Evolutionary conservation across 2,329 filamentous ascomycete genomes (phyloP).

Genomic region (Aspergillus eucalypticola): DNA sequence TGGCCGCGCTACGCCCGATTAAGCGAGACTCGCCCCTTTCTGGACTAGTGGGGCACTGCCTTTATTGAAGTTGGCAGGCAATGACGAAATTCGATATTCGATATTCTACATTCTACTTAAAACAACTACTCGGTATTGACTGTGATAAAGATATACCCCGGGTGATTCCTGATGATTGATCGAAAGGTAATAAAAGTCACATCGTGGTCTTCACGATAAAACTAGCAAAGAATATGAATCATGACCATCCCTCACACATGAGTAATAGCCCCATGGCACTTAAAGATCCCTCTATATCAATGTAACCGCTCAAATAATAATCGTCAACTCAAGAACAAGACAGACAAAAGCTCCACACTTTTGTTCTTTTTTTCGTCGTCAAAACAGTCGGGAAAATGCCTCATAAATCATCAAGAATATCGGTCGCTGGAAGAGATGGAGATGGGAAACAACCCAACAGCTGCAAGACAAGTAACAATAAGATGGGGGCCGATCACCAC

Average conservation of each 20-base stretch:
- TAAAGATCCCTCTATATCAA: slow-evolving; percentile 6
- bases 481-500: neutral
- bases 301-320: slow-evolving; percentile 2
- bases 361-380: slow-evolving; percentile 12
- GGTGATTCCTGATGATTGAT: neutral
- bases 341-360: slow-evolving; percentile 8
- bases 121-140: neutral
- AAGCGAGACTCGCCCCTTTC: slow-evolving; percentile 16
- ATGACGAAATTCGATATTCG: slow-evolving; percentile 1
- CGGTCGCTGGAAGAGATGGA: neutral
- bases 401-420: slow-evolving; percentile 13
- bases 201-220: neutral
- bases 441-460: neutral
- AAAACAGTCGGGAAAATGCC: slow-evolving; percentile 4
- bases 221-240: neutral
- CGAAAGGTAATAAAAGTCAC: neutral
- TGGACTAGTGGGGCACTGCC: neutral
- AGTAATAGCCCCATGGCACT: neutral
- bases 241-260: neutral
- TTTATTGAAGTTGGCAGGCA: neutral
- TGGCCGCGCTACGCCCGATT: slow-evolving; percentile 18
- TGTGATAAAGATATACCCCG: neutral
- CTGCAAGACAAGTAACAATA: neutral
- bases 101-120: neutral
- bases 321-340: slow-evolving; percentile 1